Evolutionary conservation across 208 protist species (phyloP).

Genomic region (Eutreptiella sp.): DNA sequence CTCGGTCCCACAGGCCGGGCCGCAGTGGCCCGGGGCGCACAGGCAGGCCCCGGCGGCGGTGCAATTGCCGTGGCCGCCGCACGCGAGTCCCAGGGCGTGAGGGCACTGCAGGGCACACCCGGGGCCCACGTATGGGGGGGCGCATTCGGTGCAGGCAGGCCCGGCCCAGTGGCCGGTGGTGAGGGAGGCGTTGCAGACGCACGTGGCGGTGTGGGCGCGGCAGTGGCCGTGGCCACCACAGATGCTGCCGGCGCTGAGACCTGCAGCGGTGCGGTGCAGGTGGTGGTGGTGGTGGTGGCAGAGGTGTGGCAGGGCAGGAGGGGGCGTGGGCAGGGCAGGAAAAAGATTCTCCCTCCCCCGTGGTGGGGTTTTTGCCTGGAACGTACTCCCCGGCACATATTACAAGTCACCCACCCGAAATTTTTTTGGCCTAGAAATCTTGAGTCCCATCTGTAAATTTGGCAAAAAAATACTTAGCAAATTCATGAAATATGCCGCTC

Average conservation of each 20-base stretch:
- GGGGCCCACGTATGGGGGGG: constrained; percentile 7
- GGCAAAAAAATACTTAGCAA: no score
- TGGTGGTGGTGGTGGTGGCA: no score
- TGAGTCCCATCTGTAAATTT: no score
- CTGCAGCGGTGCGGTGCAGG: no score
- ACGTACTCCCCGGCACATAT: no score
- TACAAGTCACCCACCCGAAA: no score
- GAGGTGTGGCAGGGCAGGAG: no score
- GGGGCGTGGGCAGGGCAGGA: no score
- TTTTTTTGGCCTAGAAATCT: no score
- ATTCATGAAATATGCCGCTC: no score
- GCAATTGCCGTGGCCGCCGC: constrained; percentile 9
- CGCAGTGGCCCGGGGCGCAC: neutral
- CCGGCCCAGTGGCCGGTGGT: constrained; percentile 26
- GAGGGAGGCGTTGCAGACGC: neutral
- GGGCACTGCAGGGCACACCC: constrained; percentile 4
- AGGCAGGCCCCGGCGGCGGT: neutral
- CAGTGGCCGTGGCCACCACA: neutral
- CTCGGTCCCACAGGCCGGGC: neutral
- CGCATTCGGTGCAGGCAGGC: constrained; percentile 10
- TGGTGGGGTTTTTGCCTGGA: no score
- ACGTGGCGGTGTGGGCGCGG: neutral
- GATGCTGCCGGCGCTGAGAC: neutral
- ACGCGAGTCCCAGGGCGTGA: constrained; percentile 1
- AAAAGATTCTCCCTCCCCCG: no score